These are phyloP conservation scores for Populus pruinosa DNA, from an alignment of 345 rosid genomes.

Conservation along the genomic window DNA sequence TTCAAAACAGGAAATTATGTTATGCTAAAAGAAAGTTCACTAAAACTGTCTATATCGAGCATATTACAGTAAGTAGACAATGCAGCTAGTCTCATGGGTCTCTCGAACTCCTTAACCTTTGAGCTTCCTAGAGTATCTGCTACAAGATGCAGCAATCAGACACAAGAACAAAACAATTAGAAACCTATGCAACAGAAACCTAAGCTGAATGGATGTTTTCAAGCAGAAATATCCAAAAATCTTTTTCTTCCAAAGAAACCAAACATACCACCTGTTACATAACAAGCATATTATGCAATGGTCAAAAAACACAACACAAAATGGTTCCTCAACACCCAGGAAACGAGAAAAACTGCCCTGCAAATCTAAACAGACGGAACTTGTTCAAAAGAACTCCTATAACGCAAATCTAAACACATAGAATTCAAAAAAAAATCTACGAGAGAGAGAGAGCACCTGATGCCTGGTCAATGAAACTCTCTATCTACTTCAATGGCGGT, in stretches of 20 bases:
- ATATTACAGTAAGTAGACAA: background rate
- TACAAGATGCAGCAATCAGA: background rate
- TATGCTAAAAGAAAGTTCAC: background rate
- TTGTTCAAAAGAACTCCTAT: background rate
- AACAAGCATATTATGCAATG: background rate
- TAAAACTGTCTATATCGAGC: background rate
- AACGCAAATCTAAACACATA: background rate
- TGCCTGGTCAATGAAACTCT: conserved; percentile 5
- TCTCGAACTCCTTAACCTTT: background rate
- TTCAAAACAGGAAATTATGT: background rate
- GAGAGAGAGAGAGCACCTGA: conserved; percentile 8
- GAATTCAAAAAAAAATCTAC: background rate
- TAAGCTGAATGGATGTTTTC: background rate
- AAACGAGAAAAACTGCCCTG: background rate
- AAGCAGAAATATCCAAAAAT: background rate
- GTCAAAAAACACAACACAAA: background rate
- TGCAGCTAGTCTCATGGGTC: background rate
- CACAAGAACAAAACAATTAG: background rate
- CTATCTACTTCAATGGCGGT: background rate
- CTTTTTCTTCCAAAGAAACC: background rate
- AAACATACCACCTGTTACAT: background rate
- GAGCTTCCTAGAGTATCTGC: background rate
- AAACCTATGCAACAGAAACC: background rate
- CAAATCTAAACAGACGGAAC: background rate
- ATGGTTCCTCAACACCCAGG: background rate